These are phyloP conservation scores for Discostella stelligera DNA, from an alignment of 352 stramenopile genomes.

Conservation along the genomic window DNA sequence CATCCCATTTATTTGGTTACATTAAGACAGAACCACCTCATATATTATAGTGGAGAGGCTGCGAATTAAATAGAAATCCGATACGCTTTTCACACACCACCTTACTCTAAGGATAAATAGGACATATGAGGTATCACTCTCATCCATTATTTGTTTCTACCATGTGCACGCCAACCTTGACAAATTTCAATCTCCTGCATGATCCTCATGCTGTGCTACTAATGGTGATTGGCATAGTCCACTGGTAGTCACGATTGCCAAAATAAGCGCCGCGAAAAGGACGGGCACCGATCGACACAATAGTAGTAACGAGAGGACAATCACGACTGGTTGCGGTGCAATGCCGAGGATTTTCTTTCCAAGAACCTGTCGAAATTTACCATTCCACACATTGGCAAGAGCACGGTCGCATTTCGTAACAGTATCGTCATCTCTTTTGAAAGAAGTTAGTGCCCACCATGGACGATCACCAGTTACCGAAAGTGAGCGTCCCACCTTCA, in stretches of 20 bases:
- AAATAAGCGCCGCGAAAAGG: conserved; percentile 25
- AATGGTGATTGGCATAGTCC: background rate
- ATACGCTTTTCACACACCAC: too few species aligned
- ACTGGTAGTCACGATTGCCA: conserved; percentile 6
- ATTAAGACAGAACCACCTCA: too few species aligned
- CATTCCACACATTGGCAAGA: background rate
- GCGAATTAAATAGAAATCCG: too few species aligned
- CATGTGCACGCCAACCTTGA: too few species aligned
- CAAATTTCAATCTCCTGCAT: too few species aligned
- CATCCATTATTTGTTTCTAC: too few species aligned
- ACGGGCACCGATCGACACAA: conserved; percentile 24
- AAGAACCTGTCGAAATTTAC: background rate
- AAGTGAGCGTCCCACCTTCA: conserved; percentile 19
- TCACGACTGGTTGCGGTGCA: conserved; percentile 1
- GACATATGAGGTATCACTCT: too few species aligned
- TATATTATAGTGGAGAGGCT: too few species aligned
- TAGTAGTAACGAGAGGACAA: conserved; percentile 21
- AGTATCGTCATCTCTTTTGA: conserved; percentile 1
- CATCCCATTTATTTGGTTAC: too few species aligned
- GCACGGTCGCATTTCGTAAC: background rate
- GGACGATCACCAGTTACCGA: conserved; percentile 21
- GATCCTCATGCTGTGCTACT: background rate
- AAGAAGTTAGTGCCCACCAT: conserved; percentile 27
- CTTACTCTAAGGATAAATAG: too few species aligned
- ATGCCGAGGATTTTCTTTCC: conserved; percentile 5